phyloP scores from a whole-genome alignment of 371 early-diverging fungal species.

The Mucor velutinosus region DNA sequence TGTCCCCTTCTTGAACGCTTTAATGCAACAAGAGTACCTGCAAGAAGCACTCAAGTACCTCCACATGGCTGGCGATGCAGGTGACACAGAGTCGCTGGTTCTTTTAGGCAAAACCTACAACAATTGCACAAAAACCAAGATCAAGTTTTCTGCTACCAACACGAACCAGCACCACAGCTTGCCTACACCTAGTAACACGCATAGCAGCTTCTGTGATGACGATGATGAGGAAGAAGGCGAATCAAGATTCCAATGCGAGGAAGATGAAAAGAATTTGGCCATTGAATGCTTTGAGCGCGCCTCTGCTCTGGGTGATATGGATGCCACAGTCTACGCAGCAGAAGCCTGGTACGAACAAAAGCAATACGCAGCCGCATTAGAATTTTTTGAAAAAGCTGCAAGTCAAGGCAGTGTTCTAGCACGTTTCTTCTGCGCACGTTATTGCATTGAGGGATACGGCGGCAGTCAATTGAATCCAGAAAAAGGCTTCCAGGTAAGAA shows the following conservation, averaged over 20 bases:
- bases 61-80: constrained; percentile 39
- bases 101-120: constrained; percentile 31
- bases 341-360: constrained; percentile 49
- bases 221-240: constrained; percentile 18
- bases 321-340: constrained; percentile 47
- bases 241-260: constrained; percentile 26
- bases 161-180: background rate
- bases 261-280: constrained; percentile 36
- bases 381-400: constrained; percentile 44
- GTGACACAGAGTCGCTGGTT: constrained; percentile 44
- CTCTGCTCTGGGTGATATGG: constrained; percentile 36
- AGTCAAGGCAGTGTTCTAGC: constrained; percentile 38
- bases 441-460: constrained; percentile 39
- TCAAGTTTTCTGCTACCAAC: constrained; percentile 16
- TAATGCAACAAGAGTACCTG: constrained; percentile 26
- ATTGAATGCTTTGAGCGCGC: constrained; percentile 44
- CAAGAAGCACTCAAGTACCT: constrained; percentile 37
- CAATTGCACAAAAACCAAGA: constrained; percentile 27
- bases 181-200: constrained; percentile 20
- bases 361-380: constrained; percentile 48
- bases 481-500: constrained; percentile 46
- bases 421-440: constrained; percentile 47
- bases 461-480: constrained; percentile 40
- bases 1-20: constrained; percentile 8
- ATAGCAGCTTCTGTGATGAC: constrained; percentile 5